Percentiles rank a stretch among this genome's conserved stretches.
Conservation (phyloP, 2,329 filamentous ascomycete species). For the Penicillium oxalicum region DNA sequence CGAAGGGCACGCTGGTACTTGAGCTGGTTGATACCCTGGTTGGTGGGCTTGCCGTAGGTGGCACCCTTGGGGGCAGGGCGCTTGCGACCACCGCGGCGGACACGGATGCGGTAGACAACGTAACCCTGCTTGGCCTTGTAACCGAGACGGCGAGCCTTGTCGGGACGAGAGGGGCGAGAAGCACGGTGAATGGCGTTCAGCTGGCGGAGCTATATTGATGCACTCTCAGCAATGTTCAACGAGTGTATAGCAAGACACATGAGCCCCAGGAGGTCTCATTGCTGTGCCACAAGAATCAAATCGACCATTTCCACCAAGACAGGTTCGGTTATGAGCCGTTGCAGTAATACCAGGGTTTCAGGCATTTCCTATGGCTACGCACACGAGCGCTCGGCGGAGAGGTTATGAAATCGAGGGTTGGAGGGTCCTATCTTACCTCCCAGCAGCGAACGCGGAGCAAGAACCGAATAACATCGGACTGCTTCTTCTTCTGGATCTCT, state of each 20-base stretch:
- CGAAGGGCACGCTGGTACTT: constrained; percentile 99
- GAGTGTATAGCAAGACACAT: constrained; percentile 84
- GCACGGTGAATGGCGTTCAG: constrained; percentile 99
- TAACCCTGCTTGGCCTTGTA: constrained; percentile 99
- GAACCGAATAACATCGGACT: constrained; percentile 99
- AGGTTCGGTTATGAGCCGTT: constrained; percentile 25
- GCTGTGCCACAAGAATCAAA: constrained; percentile 41
- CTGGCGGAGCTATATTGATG: constrained; percentile 99
- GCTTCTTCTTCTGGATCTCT: constrained; percentile 99
- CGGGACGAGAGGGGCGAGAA: constrained; percentile 93
- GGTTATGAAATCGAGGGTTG: constrained; percentile 32
- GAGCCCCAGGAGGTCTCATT: constrained; percentile 25
- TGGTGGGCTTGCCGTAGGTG: constrained; percentile 99
- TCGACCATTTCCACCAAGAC: constrained; percentile 32
- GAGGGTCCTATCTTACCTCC: constrained; percentile 61
- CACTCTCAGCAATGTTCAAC: constrained; percentile 99
- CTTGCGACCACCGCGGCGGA: constrained; percentile 98
- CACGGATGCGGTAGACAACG: constrained; percentile 99
- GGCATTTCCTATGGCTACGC: constrained; percentile 30
- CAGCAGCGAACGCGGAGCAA: constrained; percentile 99
- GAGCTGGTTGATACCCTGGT: constrained; percentile 99
- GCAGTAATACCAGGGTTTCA: constrained; percentile 27
- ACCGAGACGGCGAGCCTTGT: constrained; percentile 99
- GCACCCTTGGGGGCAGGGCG: constrained; percentile 93
- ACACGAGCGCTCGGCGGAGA: constrained; percentile 33